Percentiles rank a stretch among this genome's conserved stretches.
phyloP scores from a whole-genome alignment of 352 stramenopile species.

The Albugo laibachii region DNA sequence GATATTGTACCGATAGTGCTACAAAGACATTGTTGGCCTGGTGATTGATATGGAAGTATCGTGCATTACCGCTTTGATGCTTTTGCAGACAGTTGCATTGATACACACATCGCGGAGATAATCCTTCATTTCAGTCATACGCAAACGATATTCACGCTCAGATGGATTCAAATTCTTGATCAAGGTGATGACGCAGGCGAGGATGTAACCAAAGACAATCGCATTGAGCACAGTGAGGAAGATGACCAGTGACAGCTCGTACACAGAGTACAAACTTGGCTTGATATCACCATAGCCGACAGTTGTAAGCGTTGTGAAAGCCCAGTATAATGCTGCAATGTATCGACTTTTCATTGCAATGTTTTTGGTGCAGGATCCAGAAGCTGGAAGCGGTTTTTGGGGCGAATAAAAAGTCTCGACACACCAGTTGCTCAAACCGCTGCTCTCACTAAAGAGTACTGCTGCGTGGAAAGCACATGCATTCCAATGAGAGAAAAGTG shows the following conservation, averaged over 20 bases:
- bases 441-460: conserved; percentile 41
- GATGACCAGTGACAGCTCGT: conserved; percentile 48
- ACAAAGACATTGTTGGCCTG: neutral
- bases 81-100: conserved; percentile 26
- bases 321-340: conserved; percentile 71
- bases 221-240: conserved; percentile 64
- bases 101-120: conserved; percentile 51
- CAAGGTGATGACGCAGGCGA: conserved; percentile 61
- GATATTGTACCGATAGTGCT: conserved; percentile 63
- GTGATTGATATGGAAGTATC: neutral
- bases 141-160: conserved; percentile 46
- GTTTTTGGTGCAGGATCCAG: conserved; percentile 14
- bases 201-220: conserved; percentile 66
- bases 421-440: conserved; percentile 28
- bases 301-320: conserved; percentile 81
- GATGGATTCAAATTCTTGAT: conserved; percentile 62
- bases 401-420: conserved; percentile 18
- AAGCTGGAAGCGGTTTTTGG: neutral
- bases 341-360: conserved; percentile 39
- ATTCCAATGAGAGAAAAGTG: conserved; percentile 68
- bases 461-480: conserved; percentile 62
- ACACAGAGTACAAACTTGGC: conserved; percentile 46
- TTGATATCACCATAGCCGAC: conserved; percentile 73
- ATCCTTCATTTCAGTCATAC: conserved; percentile 77
- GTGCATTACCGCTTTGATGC: conserved; percentile 34